A percentile compares a stretch with the other conserved stretches of the same genome.
Conservation (phyloP, 2,329 filamentous ascomycete genomes). For the Paecilomyces fulvus region DNA sequence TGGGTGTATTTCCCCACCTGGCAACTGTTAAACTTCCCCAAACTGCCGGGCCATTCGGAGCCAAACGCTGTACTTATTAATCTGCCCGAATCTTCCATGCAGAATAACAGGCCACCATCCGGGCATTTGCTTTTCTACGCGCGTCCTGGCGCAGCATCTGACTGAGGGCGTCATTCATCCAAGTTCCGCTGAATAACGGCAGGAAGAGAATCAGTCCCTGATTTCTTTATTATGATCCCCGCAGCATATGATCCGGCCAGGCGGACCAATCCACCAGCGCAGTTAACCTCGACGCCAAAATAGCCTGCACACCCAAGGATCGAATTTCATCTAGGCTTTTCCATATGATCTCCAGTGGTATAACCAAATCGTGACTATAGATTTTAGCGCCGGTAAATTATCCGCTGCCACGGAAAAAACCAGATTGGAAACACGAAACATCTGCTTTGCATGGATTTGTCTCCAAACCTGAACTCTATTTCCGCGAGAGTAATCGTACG, state of each 20-base stretch:
- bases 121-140: neutral
- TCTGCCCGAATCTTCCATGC: neutral
- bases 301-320: neutral
- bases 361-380: no score
- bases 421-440: no score
- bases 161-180: neutral
- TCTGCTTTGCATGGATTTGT: no score
- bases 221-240: neutral
- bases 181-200: neutral
- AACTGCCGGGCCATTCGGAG: neutral
- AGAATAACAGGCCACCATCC: neutral
- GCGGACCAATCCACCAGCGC: neutral
- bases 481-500: no score
- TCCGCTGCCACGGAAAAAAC: no score
- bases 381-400: no score
- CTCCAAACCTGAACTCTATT: no score
- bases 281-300: neutral
- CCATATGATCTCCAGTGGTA: no score
- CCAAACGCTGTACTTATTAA: neutral
- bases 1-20: neutral
- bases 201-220: neutral
- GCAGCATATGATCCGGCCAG: neutral
- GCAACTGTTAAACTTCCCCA: neutral
- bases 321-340: no score
- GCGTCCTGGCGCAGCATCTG: neutral